Percentiles rank a stretch among this genome's conserved stretches.
Evolutionary conservation across 2,329 filamentous ascomycete species (phyloP).

Genomic region (Colletotrichum aenigma): DNA sequence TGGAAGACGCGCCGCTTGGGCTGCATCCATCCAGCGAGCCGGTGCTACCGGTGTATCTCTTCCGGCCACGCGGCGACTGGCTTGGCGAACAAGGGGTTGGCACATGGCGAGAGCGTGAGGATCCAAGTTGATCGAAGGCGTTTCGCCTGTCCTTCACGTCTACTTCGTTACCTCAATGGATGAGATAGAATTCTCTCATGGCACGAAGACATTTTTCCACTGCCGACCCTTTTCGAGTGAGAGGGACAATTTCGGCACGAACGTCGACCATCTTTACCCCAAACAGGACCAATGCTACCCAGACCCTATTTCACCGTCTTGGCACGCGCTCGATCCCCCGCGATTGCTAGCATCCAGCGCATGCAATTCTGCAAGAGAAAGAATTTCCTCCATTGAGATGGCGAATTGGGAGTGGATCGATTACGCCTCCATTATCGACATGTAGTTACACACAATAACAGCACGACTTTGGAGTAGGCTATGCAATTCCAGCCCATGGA

Average conservation of each 20-base stretch:
- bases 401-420: not conserved
- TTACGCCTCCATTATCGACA: not conserved
- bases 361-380: not conserved
- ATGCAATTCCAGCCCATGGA: not conserved
- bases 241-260: not conserved
- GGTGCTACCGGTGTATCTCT: not conserved
- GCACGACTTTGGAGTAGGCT: not conserved
- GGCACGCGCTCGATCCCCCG: not conserved
- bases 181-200: not conserved
- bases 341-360: not conserved
- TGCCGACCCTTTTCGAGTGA: not conserved
- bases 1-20: not conserved
- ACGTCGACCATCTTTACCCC: not conserved
- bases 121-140: not conserved
- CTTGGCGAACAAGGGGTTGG: not conserved
- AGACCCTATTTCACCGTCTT: conserved; percentile 1
- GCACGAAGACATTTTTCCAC: not conserved
- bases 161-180: not conserved
- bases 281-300: not conserved
- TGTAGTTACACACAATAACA: not conserved
- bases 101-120: not conserved
- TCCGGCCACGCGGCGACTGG: not conserved
- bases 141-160: not conserved
- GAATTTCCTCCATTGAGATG: conserved; percentile 4
- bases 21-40: not conserved